These are phyloP conservation scores for Centella asiatica DNA, from an alignment of 129 eudicot genomes.

Conservation along the genomic window DNA sequence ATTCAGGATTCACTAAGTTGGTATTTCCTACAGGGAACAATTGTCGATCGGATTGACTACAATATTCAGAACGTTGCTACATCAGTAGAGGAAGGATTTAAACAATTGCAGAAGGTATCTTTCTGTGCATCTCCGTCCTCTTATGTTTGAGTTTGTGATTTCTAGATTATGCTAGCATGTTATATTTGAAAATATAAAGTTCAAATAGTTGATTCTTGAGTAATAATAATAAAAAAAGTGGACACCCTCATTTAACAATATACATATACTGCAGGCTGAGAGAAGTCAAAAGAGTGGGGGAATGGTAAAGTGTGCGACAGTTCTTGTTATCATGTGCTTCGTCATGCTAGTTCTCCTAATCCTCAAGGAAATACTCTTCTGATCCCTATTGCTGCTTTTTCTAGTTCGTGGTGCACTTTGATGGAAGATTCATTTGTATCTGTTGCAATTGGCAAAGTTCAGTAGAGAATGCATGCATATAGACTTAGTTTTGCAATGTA, in stretches of 20 bases:
- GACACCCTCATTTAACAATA: background rate
- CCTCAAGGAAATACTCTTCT: slow-evolving; percentile 59
- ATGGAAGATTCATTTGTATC: background rate
- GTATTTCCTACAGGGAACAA: slow-evolving; percentile 56
- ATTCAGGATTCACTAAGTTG: background rate
- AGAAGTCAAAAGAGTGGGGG: slow-evolving; percentile 82
- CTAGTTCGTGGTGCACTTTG: background rate
- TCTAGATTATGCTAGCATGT: background rate
- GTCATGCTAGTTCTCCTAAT: slow-evolving; percentile 73
- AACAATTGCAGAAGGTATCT: slow-evolving; percentile 73
- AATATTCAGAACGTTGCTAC: slow-evolving; percentile 81
- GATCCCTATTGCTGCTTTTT: slow-evolving; percentile 1
- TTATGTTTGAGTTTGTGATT: background rate
- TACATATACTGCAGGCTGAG: slow-evolving; percentile 63
- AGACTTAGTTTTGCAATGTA: background rate
- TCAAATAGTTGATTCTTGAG: background rate
- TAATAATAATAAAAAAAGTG: too few relatives aligned
- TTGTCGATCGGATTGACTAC: slow-evolving; percentile 86
- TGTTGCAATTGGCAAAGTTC: slow-evolving; percentile 3
- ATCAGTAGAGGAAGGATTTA: slow-evolving; percentile 77
- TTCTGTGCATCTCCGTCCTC: background rate
- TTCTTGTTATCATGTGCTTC: slow-evolving; percentile 73
- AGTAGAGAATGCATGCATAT: background rate
- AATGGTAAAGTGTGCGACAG: slow-evolving; percentile 76
- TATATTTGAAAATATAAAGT: too few relatives aligned